Percentiles rank a stretch among this genome's conserved stretches.
phyloP scores from a whole-genome alignment of 306 rosid genomes.

The Neltuma alba region DNA sequence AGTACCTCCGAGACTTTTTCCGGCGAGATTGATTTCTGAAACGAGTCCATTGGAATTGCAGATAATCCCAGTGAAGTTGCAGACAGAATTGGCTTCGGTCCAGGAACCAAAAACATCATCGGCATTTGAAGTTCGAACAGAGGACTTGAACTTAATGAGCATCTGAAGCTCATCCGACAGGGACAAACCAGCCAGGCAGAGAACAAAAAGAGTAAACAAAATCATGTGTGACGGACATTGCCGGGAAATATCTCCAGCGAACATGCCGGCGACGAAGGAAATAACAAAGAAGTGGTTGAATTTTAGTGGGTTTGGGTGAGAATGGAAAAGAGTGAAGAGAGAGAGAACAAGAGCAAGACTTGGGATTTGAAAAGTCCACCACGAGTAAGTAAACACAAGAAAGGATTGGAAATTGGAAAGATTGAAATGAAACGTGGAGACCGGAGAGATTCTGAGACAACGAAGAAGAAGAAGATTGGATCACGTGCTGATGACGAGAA shows the following conservation, averaged over 20 bases:
- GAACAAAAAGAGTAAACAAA: slow-evolving; percentile 9
- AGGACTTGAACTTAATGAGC: slow-evolving; percentile 40
- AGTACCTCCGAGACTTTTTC: slow-evolving; percentile 44
- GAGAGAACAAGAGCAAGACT: neutral
- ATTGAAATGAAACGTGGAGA: neutral
- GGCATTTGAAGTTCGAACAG: slow-evolving; percentile 41
- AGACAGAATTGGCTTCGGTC: slow-evolving; percentile 14
- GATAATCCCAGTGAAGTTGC: slow-evolving; percentile 50
- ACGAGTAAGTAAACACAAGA: neutral
- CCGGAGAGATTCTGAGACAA: neutral
- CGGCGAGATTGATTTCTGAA: slow-evolving; percentile 53
- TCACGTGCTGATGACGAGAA: slow-evolving; percentile 13
- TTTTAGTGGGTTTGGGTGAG: neutral
- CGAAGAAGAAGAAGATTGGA: neutral
- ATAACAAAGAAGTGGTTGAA: neutral
- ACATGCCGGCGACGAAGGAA: slow-evolving; percentile 28
- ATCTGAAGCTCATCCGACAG: slow-evolving; percentile 42
- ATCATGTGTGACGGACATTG: neutral
- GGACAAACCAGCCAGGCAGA: slow-evolving; percentile 20
- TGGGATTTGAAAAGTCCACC: neutral
- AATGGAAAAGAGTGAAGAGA: neutral
- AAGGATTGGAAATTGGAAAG: neutral
- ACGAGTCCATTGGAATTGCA: slow-evolving; percentile 50
- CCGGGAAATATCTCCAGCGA: neutral
- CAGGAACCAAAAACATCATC: slow-evolving; percentile 48